phyloP scores from a whole-genome alignment of 2,329 filamentous ascomycete species.

The Podosphaera aphanis region DNA sequence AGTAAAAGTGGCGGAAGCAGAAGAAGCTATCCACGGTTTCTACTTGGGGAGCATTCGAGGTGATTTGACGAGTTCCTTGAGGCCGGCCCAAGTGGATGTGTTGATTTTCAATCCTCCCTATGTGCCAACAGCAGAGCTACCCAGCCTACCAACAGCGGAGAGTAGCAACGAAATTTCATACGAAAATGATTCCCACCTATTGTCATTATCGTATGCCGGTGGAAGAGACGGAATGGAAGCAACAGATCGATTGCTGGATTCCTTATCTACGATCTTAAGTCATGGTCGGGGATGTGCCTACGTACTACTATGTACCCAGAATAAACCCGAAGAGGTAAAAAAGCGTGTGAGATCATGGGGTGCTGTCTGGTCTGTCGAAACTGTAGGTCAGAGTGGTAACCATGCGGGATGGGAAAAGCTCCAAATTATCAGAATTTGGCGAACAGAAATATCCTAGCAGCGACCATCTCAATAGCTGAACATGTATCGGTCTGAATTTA shows the following conservation, averaged over 20 bases:
- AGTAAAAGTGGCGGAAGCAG: slow-evolving; percentile 25
- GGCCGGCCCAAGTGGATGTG: slow-evolving; percentile 43
- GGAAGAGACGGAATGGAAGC: slow-evolving; percentile 84
- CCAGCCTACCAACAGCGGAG: slow-evolving; percentile 22
- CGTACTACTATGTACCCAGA: slow-evolving; percentile 72
- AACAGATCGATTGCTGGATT: slow-evolving; percentile 53
- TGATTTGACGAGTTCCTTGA: slow-evolving; percentile 44
- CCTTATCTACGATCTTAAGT: slow-evolving; percentile 40
- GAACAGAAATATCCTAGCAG: too few species aligned
- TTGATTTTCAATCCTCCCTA: slow-evolving; percentile 95
- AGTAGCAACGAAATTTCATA: slow-evolving; percentile 23
- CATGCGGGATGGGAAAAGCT: slow-evolving; percentile 87
- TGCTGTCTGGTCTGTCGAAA: slow-evolving; percentile 47
- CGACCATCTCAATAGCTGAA: too few species aligned
- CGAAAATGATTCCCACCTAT: slow-evolving; percentile 59
- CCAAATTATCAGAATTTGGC: slow-evolving; percentile 68
- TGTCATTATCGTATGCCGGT: slow-evolving; percentile 73
- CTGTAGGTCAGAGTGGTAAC: slow-evolving; percentile 62
- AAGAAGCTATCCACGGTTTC: slow-evolving; percentile 19
- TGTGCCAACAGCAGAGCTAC: slow-evolving; percentile 62
- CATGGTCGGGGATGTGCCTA: slow-evolving; percentile 57
- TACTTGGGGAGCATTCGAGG: slow-evolving; percentile 46
- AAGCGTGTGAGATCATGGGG: slow-evolving; percentile 32
- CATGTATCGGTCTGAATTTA: too few species aligned
- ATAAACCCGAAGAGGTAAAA: slow-evolving; percentile 57